phyloP scores from a whole-genome alignment of 2,329 filamentous ascomycete species.

The Colletotrichum magnum region DNA sequence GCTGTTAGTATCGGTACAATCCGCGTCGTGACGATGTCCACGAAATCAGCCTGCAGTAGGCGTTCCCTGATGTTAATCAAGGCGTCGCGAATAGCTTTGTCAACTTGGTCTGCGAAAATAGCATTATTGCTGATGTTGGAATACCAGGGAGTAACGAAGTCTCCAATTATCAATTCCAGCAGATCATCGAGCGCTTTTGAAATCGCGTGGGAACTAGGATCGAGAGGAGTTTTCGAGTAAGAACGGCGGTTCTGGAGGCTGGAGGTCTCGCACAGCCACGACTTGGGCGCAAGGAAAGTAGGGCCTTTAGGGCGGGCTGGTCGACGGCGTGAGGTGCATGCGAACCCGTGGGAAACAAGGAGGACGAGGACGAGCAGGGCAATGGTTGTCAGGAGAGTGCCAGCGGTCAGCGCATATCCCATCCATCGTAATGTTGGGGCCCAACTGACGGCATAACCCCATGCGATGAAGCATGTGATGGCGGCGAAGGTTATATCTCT shows the following conservation, averaged over 20 bases:
- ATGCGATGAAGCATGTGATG: constrained; percentile 83
- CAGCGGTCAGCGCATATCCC: constrained; percentile 85
- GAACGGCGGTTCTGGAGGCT: constrained; percentile 75
- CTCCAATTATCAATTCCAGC: constrained; percentile 81
- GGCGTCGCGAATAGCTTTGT: constrained; percentile 81
- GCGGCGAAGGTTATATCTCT: constrained; percentile 79
- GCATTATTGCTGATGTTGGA: constrained; percentile 84
- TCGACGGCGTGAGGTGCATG: constrained; percentile 56
- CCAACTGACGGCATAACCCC: constrained; percentile 89
- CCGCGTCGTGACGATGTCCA: constrained; percentile 84
- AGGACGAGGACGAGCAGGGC: constrained; percentile 71
- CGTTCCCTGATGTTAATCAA: constrained; percentile 80
- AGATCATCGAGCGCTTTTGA: constrained; percentile 86
- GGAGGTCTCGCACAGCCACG: constrained; percentile 80
- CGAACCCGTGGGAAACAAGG: constrained; percentile 70
- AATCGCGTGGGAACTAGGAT: constrained; percentile 81
- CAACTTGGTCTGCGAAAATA: constrained; percentile 88
- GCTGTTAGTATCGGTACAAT: constrained; percentile 90
- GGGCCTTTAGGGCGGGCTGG: constrained; percentile 59
- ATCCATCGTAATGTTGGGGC: constrained; percentile 86
- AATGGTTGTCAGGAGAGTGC: constrained; percentile 70
- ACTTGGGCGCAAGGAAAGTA: constrained; percentile 72
- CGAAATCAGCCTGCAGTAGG: constrained; percentile 82
- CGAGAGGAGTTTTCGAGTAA: constrained; percentile 79
- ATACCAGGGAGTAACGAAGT: constrained; percentile 94